A percentile compares a stretch with the other conserved stretches of the same genome.
phyloP scores from a whole-genome alignment of 2,329 filamentous ascomycete genomes.

The Huntiella omanensis region DNA sequence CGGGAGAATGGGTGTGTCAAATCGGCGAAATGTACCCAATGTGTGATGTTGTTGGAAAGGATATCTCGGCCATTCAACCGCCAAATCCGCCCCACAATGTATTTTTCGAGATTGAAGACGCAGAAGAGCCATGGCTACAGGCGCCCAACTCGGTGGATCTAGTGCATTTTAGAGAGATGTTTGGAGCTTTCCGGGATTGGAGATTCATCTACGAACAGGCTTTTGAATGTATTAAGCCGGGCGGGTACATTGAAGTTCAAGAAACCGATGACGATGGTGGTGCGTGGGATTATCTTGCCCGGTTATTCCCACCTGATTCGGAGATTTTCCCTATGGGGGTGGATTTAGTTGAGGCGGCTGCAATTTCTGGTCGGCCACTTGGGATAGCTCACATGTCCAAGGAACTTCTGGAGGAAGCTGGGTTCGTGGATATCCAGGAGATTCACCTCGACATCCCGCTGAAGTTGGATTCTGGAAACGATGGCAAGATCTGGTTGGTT shows the following conservation, averaged over 20 bases:
- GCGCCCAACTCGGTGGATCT: slow-evolving; percentile 33
- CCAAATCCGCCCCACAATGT: slow-evolving; percentile 39
- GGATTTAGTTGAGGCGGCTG: slow-evolving; percentile 26
- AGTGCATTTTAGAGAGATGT: slow-evolving; percentile 36
- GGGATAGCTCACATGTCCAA: slow-evolving; percentile 28
- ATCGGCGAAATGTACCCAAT: slow-evolving; percentile 34
- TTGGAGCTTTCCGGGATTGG: slow-evolving; percentile 39
- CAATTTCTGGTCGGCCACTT: slow-evolving; percentile 25
- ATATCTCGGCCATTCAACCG: slow-evolving; percentile 37
- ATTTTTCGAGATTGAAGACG: slow-evolving; percentile 41
- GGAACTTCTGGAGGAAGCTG: slow-evolving; percentile 25
- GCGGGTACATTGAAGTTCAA: slow-evolving; percentile 37
- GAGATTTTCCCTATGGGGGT: slow-evolving; percentile 23
- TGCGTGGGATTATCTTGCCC: slow-evolving; percentile 15
- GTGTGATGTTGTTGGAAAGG: slow-evolving; percentile 38
- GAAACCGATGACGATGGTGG: slow-evolving; percentile 31
- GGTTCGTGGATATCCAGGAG: slow-evolving; percentile 32
- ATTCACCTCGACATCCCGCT: slow-evolving; percentile 31
- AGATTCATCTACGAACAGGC: slow-evolving; percentile 32
- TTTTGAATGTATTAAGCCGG: slow-evolving; percentile 33
- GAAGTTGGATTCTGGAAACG: slow-evolving; percentile 24
- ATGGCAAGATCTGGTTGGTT: slow-evolving; percentile 35
- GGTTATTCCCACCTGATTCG: slow-evolving; percentile 25
- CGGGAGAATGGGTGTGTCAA: slow-evolving; percentile 31
- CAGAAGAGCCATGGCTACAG: slow-evolving; percentile 38